Conservation (phyloP, 257 asterid species). For the Lantana camara region DNA sequence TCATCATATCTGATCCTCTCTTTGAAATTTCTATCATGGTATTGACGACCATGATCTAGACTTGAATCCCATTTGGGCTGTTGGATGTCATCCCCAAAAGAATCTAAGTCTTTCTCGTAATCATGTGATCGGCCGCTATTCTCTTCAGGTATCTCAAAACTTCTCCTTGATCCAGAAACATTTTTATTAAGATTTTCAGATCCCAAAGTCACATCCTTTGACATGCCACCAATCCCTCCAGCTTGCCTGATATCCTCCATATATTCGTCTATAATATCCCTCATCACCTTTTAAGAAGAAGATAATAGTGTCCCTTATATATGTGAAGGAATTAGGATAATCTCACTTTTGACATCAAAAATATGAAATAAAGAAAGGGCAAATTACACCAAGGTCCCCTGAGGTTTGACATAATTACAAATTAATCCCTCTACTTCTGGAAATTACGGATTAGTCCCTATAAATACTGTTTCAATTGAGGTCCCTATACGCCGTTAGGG, state of each 20-base stretch:
- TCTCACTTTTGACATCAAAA: too few relatives aligned
- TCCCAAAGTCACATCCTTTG: constrained; percentile 39
- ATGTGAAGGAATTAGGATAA: background rate
- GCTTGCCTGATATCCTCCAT: constrained; percentile 80
- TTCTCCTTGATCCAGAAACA: constrained; percentile 35
- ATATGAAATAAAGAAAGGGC: too few relatives aligned
- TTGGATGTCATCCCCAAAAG: constrained; percentile 35
- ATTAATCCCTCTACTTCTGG: too few relatives aligned
- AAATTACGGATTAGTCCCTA: too few relatives aligned
- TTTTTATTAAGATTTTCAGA: constrained; percentile 37
- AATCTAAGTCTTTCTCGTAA: constrained; percentile 33
- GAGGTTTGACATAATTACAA: too few relatives aligned
- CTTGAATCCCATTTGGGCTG: constrained; percentile 39
- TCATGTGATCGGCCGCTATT: constrained; percentile 33
- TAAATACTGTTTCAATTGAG: too few relatives aligned
- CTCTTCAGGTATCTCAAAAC: constrained; percentile 32
- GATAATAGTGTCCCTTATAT: constrained; percentile 15
- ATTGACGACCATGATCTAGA: constrained; percentile 33
- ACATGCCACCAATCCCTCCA: constrained; percentile 41
- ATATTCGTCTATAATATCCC: constrained; percentile 79
- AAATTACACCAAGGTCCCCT: too few relatives aligned
- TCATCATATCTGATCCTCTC: constrained; percentile 36
- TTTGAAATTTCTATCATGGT: constrained; percentile 34
- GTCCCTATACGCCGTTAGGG: too few relatives aligned
- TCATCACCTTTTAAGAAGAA: constrained; percentile 52